Base-by-base conservation (phyloP, 2,329 filamentous ascomycete species). In the Fusarium foetens region DNA sequence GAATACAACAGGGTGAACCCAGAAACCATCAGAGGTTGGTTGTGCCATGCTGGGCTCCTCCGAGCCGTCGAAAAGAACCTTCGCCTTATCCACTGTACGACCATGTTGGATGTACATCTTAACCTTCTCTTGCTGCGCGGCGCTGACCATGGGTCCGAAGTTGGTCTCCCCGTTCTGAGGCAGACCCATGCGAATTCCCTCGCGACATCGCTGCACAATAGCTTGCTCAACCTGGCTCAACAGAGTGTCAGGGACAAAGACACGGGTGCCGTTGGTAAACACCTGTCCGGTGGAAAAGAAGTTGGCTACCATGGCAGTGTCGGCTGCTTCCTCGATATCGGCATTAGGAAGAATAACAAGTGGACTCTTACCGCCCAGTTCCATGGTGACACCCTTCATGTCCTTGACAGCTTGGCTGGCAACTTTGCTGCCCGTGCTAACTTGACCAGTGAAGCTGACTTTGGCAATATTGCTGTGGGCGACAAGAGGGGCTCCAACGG, bases 321-420 rank as follows among this genome's bases (percentile, higher is more conserved):
- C 92, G 38, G 94, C 94, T n/a, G 94, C 94, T 76, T 90, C 89
- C 49, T 93, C 91, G 25, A 95, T 81, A 57, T 94, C 89, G 21
- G 92, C 93, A 77, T 97, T 94, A 2, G 93, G 93, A 2, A 97
- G 89, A 51, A 97, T 86, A 55, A 97, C 85, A 45, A 94, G 85
- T 1, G 94, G 93, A 67, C 91, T 94, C 84, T 97, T 97, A 54
- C 94, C 94, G 60, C 94, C 94, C 1, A 97, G 87, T 83, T 97
- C 94, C 92, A 97, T 95, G 25, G 94, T 97, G 53, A 96, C 91
- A 79, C 94, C 94, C 83, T 97, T 97, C 92, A 97, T 94, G 75
- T 89, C 89, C 36, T 89, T 89, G 2, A 92, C 91, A 6, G 94
- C 94, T 39, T 91, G 85, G 46, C 88, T 89, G 14, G 94, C 94